Percentiles rank a stretch among this genome's conserved stretches.
phyloP scores from a whole-genome alignment of 345 rosid species.

The Murraya paniculata region DNA sequence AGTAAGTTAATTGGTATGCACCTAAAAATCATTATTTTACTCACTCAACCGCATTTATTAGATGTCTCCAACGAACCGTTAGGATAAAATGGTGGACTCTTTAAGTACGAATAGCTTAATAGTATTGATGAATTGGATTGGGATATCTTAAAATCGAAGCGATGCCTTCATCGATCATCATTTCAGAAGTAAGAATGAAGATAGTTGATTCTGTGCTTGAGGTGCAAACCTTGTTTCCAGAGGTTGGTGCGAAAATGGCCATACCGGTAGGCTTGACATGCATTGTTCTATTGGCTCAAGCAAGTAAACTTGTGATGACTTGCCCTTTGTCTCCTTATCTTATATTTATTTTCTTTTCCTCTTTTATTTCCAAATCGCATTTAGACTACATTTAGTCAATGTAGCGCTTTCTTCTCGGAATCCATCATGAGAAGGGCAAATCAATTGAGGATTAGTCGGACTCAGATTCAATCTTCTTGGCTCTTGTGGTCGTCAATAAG shows the following conservation, averaged over 20 bases:
- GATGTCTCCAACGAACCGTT: neutral
- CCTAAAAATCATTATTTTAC: neutral
- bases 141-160: slow-evolving; percentile 24
- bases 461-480: neutral
- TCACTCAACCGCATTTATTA: neutral
- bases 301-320: neutral
- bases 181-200: slow-evolving; percentile 13
- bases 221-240: slow-evolving; percentile 10
- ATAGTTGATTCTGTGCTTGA: slow-evolving; percentile 13
- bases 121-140: neutral
- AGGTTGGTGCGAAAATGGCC: neutral
- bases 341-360: neutral
- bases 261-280: neutral
- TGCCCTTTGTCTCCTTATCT: neutral
- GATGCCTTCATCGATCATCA: slow-evolving; percentile 22
- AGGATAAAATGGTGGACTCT: neutral
- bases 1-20: neutral
- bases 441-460: neutral
- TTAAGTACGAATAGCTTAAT: neutral
- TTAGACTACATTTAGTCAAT: neutral
- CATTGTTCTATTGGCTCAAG: neutral
- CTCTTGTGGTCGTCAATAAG: neutral
- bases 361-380: neutral
- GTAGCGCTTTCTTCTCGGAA: neutral
- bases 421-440: neutral